These are phyloP conservation scores for Ottelia alismoides DNA, from an alignment of 106 monocot genomes.

Conservation along the genomic window DNA sequence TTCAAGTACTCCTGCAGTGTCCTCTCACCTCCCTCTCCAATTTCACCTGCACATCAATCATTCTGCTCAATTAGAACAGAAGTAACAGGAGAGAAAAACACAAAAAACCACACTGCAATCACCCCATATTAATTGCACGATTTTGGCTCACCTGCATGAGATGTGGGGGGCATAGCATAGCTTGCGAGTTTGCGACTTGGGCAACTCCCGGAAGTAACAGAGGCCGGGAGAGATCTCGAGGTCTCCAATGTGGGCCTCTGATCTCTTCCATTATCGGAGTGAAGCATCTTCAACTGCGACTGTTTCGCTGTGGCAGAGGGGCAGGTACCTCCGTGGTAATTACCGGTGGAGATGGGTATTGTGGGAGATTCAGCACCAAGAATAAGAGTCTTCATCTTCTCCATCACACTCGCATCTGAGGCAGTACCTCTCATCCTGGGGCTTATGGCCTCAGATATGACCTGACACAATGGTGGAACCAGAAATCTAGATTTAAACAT, in stretches of 20 bases:
- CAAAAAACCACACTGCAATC: no score
- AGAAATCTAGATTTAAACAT: no score
- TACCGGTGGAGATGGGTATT: slow-evolving; percentile 4
- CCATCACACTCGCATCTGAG: slow-evolving; percentile 18
- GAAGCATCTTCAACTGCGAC: neutral
- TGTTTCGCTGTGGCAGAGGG: no score
- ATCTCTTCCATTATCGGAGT: no score
- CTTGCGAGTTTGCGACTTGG: no score
- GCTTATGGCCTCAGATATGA: slow-evolving; percentile 43
- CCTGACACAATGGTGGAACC: no score
- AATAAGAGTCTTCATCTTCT: slow-evolving; percentile 31
- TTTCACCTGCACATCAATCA: slow-evolving; percentile 4
- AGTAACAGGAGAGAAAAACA: no score
- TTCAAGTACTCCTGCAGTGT: slow-evolving; percentile 7
- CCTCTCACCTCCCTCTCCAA: slow-evolving; percentile 1
- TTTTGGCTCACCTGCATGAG: neutral
- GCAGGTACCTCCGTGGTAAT: neutral
- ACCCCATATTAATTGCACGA: neutral
- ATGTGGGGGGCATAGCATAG: neutral
- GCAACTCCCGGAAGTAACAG: neutral
- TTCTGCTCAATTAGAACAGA: neutral
- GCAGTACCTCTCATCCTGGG: slow-evolving; percentile 12
- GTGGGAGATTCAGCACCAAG: slow-evolving; percentile 1
- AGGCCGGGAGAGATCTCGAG: neutral
- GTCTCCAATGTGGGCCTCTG: neutral